Base-by-base conservation (phyloP, 176 grass and related monocot species). In the Musa acuminata region DNA sequence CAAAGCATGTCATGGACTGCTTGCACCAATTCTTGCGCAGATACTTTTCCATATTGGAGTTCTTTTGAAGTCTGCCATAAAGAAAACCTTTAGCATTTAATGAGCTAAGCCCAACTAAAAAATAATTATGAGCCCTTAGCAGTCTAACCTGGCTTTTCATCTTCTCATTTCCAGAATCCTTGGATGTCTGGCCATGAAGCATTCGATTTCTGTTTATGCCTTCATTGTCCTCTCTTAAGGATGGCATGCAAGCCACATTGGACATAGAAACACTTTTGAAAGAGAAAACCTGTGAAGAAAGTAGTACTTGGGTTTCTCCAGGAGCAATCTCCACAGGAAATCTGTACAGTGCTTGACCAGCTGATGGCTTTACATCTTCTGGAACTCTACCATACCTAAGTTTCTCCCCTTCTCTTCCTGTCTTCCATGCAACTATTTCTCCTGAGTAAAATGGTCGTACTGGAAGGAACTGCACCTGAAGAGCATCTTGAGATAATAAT, bases 1-100 rank as follows among this genome's bases (percentile, higher is more conserved):
- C 82, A 88, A 79, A 98, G 87, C 90, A 98, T 93, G 83, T 93
- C 90, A 73, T 98, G 87, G 70, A 98, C 94, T 23, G 90, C 94
- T 70, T 91, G 94, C 12, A 98, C 87, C 62, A 98, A 74, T 75
- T 98, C 94, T 8, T 73, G 62, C 14, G 94, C 85, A 75, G 94
- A 91, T 75, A 89, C 87, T 87, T 87, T 87, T 14, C 91, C 91
- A 70, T 85, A 89, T 57, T 87, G 79, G 83, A 89, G 79, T 49
- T 83, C 75, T 65, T 77, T 83, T 75, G 21, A 49, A 84, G 19
- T 79, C 90, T 92, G 72, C 71, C 59, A 86, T 77, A 57, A 71
- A 55, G 11, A 67, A 72, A 79, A 52, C 55, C 67, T 8, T 55
- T 69, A 43, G 65, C 55, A 54, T 66, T 55, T 79, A 9, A 23